Conservation (phyloP, 257 asterid species). For the Forsythia viridissima region DNA sequence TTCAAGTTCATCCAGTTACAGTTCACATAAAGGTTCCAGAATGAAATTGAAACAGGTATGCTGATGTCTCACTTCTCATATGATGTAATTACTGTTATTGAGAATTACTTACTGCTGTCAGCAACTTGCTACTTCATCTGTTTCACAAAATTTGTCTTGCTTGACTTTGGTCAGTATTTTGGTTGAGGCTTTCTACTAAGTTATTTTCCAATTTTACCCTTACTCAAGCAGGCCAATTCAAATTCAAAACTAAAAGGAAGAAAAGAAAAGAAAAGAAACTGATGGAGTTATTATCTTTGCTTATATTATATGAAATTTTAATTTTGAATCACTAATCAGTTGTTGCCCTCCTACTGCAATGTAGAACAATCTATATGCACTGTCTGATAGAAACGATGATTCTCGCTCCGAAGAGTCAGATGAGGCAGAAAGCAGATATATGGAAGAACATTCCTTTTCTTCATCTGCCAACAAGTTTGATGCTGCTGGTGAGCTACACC, state of each 20-base stretch:
- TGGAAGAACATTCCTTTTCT: slow-evolving; percentile 48
- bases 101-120: neutral
- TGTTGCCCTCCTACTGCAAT: slow-evolving; percentile 17
- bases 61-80: neutral
- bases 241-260: neutral
- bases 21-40: slow-evolving; percentile 42
- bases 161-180: neutral
- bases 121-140: neutral
- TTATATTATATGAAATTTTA: neutral
- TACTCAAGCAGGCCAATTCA: neutral
- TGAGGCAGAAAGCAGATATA: slow-evolving; percentile 84
- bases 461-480: slow-evolving; percentile 41
- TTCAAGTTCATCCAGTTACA: slow-evolving; percentile 65
- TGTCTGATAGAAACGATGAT: slow-evolving; percentile 41
- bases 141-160: neutral
- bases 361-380: slow-evolving; percentile 41
- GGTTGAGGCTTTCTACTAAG: neutral
- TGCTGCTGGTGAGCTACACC: slow-evolving; percentile 32
- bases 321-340: slow-evolving; percentile 18
- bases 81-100: neutral
- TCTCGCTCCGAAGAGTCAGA: slow-evolving; percentile 73
- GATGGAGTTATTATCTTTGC: neutral
- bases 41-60: slow-evolving; percentile 51
- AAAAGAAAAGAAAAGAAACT: neutral
- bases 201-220: neutral